A percentile compares a stretch with the other conserved stretches of the same genome.
Conservation (phyloP, 257 asterid species). For the Haberlea rhodopensis region DNA sequence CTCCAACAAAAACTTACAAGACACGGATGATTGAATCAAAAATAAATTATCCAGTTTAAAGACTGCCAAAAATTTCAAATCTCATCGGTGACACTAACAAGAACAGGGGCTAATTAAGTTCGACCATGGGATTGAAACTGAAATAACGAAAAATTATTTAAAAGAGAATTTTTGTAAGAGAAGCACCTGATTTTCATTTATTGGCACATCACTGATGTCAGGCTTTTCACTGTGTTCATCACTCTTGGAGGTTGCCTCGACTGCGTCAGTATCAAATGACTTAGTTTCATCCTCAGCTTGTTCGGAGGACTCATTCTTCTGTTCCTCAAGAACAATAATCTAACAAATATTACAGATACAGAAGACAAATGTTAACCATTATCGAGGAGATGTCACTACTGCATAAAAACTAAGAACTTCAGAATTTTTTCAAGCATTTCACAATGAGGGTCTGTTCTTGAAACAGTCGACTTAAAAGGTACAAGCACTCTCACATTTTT, state of each 20-base stretch:
- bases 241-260: slow-evolving; percentile 43
- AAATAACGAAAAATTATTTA: slow-evolving; percentile 11
- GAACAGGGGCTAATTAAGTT: not conserved
- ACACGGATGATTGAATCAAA: not conserved
- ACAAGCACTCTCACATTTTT: too few relatives aligned
- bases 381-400: not conserved
- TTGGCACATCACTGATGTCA: slow-evolving; percentile 76
- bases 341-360: slow-evolving; percentile 25
- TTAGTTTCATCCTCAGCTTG: slow-evolving; percentile 67
- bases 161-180: not conserved
- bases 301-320: slow-evolving; percentile 58
- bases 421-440: not conserved
- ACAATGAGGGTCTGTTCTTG: not conserved
- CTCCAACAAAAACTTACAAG: not conserved
- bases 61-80: too few relatives aligned
- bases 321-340: slow-evolving; percentile 82
- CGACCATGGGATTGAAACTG: not conserved
- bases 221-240: slow-evolving; percentile 75
- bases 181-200: slow-evolving; percentile 63
- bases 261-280: slow-evolving; percentile 41
- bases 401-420: slow-evolving; percentile 9
- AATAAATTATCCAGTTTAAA: not conserved
- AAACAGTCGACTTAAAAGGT: not conserved
- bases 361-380: not conserved
- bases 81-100: not conserved